Evolutionary conservation across 805 yeast genomes (phyloP).

Genomic region (Cyberlindnera nakhonratchasimensis): DNA sequence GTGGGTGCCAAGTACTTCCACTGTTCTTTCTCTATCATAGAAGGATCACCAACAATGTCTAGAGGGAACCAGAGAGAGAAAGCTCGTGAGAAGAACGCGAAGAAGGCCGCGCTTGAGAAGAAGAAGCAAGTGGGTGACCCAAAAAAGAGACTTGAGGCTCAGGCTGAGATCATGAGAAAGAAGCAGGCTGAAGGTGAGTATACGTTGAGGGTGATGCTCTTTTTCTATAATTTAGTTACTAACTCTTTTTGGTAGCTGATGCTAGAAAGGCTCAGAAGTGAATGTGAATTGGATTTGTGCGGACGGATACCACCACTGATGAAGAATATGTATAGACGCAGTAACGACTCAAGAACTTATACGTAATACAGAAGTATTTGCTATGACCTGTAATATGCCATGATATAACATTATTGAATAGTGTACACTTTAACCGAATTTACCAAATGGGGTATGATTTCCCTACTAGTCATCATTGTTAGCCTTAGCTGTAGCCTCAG

Average conservation of each 20-base stretch:
- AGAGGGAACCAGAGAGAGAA: slow-evolving; percentile 96
- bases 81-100: slow-evolving; percentile 83
- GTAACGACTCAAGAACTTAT: background rate
- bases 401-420: slow-evolving; percentile 4
- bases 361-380: too few species aligned
- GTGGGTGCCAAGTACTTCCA: too few species aligned
- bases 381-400: background rate
- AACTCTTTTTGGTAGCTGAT: slow-evolving; percentile 38
- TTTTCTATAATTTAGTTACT: background rate
- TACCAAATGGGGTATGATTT: background rate
- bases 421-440: slow-evolving; percentile 1
- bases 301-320: background rate
- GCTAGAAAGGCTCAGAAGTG: slow-evolving; percentile 41
- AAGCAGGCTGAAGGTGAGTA: slow-evolving; percentile 80
- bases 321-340: slow-evolving; percentile 5
- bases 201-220: background rate
- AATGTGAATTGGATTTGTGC: too few species aligned
- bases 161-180: slow-evolving; percentile 85
- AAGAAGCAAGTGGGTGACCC: slow-evolving; percentile 80
- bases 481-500: slow-evolving; percentile 38
- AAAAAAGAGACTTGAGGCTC: slow-evolving; percentile 76
- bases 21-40: background rate
- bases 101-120: slow-evolving; percentile 69
- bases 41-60: slow-evolving; percentile 53
- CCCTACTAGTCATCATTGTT: slow-evolving; percentile 2